Percentiles rank a stretch among this genome's conserved stretches.
Evolutionary conservation across 192 early-diverging fungal species (phyloP).

Genomic region (Chytriomyces confervae): DNA sequence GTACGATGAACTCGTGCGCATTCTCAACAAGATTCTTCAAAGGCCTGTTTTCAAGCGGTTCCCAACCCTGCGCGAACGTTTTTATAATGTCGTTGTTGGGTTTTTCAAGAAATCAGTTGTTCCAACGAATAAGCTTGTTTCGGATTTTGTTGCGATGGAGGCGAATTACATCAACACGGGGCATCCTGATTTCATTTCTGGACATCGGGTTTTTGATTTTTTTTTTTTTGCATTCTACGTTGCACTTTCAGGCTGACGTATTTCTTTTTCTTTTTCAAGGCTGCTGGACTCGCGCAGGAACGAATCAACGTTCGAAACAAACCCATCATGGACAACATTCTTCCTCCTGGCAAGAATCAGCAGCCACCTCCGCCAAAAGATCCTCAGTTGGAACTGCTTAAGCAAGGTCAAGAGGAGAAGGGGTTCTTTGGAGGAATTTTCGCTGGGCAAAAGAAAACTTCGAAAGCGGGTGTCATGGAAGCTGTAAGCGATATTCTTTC

Average conservation of each 20-base stretch:
- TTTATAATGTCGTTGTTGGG: conserved; percentile 89
- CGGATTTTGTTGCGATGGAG: conserved; percentile 92
- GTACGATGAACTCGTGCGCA: conserved; percentile 98
- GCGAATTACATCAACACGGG: conserved; percentile 97
- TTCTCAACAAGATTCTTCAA: conserved; percentile 87
- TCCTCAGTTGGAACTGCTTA: conserved; percentile 66
- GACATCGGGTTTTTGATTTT: conserved; percentile 68
- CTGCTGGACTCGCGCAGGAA: conserved; percentile 29
- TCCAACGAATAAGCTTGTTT: conserved; percentile 94
- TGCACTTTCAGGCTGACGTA: too few species aligned
- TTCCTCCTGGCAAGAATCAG: conserved; percentile 45
- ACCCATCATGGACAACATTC: conserved; percentile 24
- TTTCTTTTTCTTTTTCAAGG: conserved; percentile 1
- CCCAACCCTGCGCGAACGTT: conserved; percentile 90
- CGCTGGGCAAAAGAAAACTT: conserved; percentile 74
- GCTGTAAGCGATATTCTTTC: conserved; percentile 53
- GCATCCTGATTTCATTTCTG: conserved; percentile 98
- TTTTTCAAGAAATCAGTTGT: conserved; percentile 90
- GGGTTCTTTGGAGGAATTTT: conserved; percentile 99
- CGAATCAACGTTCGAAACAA: conserved; percentile 26
- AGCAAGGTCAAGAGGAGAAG: conserved; percentile 47
- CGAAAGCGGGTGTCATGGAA: conserved; percentile 70
- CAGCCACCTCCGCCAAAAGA: conserved; percentile 43
- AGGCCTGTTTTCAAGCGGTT: conserved; percentile 98
- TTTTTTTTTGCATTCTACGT: too few species aligned